Evolutionary conservation across 2,329 filamentous ascomycete genomes (phyloP).

Genomic region (Hirsutella minnesotensis): DNA sequence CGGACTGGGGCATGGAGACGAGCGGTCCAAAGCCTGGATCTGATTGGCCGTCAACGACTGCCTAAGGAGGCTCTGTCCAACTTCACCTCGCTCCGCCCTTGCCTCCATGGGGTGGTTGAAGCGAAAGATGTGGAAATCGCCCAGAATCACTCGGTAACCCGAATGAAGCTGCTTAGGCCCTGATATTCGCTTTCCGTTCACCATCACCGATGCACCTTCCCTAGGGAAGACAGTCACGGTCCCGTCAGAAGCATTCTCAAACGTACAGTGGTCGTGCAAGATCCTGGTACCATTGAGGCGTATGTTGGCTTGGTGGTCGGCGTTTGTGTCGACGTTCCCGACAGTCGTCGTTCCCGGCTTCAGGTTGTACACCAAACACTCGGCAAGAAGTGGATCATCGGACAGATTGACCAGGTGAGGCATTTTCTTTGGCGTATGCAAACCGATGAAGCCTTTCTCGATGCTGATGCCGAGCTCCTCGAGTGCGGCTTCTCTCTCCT

Average conservation of each 20-base stretch:
- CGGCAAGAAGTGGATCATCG: slow-evolving; percentile 84
- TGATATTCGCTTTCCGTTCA: slow-evolving; percentile 83
- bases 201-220: slow-evolving; percentile 94
- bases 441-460: slow-evolving; percentile 91
- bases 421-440: slow-evolving; percentile 98
- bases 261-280: slow-evolving; percentile 80
- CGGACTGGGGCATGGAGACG: slow-evolving; percentile 50
- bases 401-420: slow-evolving; percentile 96
- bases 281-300: slow-evolving; percentile 90
- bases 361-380: slow-evolving; percentile 95
- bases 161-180: slow-evolving; percentile 79
- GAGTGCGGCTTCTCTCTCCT: slow-evolving; percentile 85
- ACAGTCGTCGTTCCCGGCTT: slow-evolving; percentile 92
- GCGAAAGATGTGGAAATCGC: slow-evolving; percentile 96
- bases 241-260: slow-evolving; percentile 79
- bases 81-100: slow-evolving; percentile 79
- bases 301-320: slow-evolving; percentile 68
- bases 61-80: slow-evolving; percentile 65
- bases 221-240: slow-evolving; percentile 82
- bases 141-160: slow-evolving; percentile 87
- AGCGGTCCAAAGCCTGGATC: slow-evolving; percentile 43
- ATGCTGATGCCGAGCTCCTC: slow-evolving; percentile 98
- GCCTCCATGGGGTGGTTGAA: slow-evolving; percentile 98
- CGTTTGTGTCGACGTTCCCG: slow-evolving; percentile 81
- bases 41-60: slow-evolving; percentile 63